Conservation (phyloP, 2,329 filamentous ascomycete genomes). For the Trichoderma sp. region DNA sequence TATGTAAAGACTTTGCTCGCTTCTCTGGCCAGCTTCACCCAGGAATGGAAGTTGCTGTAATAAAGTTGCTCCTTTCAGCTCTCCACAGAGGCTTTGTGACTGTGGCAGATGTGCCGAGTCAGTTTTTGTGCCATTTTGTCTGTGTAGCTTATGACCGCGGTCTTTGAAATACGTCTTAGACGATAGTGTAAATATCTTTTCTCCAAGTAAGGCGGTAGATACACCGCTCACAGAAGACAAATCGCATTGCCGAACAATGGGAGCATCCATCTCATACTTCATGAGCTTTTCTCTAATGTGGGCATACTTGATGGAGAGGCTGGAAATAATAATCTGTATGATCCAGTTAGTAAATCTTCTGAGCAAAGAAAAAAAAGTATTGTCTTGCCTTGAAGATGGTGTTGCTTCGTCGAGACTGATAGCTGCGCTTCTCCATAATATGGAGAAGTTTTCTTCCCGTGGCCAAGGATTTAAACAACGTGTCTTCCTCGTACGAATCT, state of each 20-base stretch:
- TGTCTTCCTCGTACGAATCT: background rate
- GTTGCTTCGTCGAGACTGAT: background rate
- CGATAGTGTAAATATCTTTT: background rate
- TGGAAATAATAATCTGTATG: background rate
- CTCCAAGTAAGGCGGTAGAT: background rate
- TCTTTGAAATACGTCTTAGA: background rate
- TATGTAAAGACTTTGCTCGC: too few relatives aligned
- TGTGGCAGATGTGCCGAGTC: background rate
- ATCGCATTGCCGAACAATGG: background rate
- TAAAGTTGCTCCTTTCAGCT: background rate
- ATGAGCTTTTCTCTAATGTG: background rate
- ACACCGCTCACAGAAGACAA: background rate
- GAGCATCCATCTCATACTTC: background rate
- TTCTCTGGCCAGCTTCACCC: background rate
- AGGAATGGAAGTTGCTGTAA: background rate
- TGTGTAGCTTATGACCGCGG: background rate
- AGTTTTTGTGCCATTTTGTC: background rate
- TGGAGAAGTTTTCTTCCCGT: background rate
- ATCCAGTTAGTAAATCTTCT: background rate
- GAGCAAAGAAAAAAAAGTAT: background rate
- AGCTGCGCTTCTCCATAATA: slow-evolving; percentile 1
- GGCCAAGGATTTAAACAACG: background rate
- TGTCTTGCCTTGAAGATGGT: background rate
- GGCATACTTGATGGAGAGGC: background rate
- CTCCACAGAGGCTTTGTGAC: background rate